Evolutionary conservation across 2,329 filamentous ascomycete species (phyloP).

Genomic region (Dactylonectria estremocensis): DNA sequence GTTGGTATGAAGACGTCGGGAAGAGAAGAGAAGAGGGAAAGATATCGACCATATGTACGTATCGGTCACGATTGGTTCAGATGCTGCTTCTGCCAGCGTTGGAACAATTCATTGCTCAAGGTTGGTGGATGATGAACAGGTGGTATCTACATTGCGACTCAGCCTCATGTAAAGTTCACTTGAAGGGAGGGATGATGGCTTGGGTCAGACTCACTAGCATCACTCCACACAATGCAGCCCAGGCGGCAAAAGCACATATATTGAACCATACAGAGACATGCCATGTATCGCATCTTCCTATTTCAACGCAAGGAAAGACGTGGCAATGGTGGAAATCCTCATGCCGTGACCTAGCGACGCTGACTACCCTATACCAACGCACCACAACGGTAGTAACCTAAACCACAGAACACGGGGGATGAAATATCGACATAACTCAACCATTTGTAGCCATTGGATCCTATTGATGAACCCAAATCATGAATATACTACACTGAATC

Average conservation of each 20-base stretch:
- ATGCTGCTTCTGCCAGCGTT: not conserved
- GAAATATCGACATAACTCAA: slow-evolving; percentile 1
- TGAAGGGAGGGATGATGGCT: too few species aligned
- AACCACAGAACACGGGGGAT: not conserved
- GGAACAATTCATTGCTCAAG: not conserved
- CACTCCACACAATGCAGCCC: not conserved
- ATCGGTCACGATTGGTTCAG: not conserved
- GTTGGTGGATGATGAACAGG: not conserved
- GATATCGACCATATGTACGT: not conserved
- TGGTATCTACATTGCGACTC: too few species aligned
- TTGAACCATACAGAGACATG: not conserved
- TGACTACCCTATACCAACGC: slow-evolving; percentile 38
- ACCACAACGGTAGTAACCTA: not conserved
- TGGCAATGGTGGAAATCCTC: not conserved
- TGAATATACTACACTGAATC: not conserved
- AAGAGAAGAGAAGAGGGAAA: not conserved
- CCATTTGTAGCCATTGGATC: slow-evolving; percentile 9
- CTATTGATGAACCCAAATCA: accelerated
- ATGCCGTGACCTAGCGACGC: not conserved
- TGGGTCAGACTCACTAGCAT: not conserved
- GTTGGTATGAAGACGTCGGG: not conserved
- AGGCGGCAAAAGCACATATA: too few species aligned
- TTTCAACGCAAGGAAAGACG: not conserved
- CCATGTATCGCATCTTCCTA: not conserved
- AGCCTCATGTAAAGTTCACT: too few species aligned